These are phyloP conservation scores for Colletotrichum sp. DNA, from an alignment of 2,329 filamentous ascomycete genomes.

Conservation along the genomic window DNA sequence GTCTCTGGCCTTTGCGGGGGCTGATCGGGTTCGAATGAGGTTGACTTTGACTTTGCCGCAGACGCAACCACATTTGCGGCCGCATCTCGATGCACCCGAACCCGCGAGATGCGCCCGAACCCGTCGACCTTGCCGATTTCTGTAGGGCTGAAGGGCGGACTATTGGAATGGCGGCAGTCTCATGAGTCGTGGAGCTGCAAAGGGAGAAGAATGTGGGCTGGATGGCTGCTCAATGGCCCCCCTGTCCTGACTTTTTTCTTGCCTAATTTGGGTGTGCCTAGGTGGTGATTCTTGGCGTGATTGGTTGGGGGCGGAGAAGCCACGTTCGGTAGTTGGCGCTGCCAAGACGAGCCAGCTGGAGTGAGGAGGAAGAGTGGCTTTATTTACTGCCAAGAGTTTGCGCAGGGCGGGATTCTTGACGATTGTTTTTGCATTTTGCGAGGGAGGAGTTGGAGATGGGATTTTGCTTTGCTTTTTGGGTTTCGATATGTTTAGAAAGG, in stretches of 20 bases:
- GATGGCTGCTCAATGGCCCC: not conserved
- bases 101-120: not conserved
- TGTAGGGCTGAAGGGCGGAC: not conserved
- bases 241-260: not conserved
- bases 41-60: slow-evolving; percentile 3
- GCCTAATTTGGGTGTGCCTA: not conserved
- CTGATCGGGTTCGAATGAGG: not conserved
- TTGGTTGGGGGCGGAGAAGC: not conserved
- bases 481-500: not conserved
- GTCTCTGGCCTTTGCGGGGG: not conserved
- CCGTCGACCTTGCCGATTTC: not conserved
- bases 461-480: not conserved
- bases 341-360: not conserved
- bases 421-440: not conserved
- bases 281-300: slow-evolving; percentile 10
- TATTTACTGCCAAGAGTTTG: not conserved
- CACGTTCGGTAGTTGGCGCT: not conserved
- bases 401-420: not conserved
- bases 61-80: not conserved
- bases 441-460: not conserved
- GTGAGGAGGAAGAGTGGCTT: not conserved
- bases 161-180: not conserved
- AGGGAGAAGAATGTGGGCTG: not conserved
- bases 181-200: not conserved
- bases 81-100: not conserved